These are phyloP conservation scores for Penicillium sp. DNA, from an alignment of 2,329 filamentous ascomycete genomes.

Conservation along the genomic window DNA sequence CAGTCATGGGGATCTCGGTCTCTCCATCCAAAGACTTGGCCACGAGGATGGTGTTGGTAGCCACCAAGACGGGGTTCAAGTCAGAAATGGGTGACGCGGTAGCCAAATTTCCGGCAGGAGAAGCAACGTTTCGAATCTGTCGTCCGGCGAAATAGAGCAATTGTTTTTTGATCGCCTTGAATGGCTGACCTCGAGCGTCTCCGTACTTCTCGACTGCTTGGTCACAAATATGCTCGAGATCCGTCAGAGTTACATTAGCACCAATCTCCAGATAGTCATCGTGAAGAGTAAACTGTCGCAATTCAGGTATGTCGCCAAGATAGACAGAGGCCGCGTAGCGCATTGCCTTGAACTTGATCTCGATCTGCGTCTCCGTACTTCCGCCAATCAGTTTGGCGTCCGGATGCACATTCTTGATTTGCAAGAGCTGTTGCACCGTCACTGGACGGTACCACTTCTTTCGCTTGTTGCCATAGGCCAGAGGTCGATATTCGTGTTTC, in stretches of 20 bases:
- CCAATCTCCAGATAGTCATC: constrained; percentile 87
- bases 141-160: constrained; percentile 91
- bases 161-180: constrained; percentile 89
- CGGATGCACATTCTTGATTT: constrained; percentile 85
- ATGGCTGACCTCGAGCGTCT: constrained; percentile 69
- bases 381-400: constrained; percentile 93
- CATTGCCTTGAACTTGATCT: constrained; percentile 96
- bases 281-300: constrained; percentile 77
- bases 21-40: constrained; percentile 75
- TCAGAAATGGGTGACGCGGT: constrained; percentile 97
- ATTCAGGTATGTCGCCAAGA: constrained; percentile 87
- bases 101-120: constrained; percentile 88
- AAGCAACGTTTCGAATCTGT: constrained; percentile 97
- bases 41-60: constrained; percentile 77
- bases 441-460: constrained; percentile 93
- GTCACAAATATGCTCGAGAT: constrained; percentile 81
- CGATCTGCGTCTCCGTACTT: constrained; percentile 96
- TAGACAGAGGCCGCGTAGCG: constrained; percentile 88
- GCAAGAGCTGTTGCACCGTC: constrained; percentile 80
- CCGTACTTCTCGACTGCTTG: constrained; percentile 82
- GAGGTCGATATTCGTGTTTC: constrained; percentile 77
- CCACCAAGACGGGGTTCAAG: constrained; percentile 90
- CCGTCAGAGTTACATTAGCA: constrained; percentile 88
- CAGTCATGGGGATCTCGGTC: constrained; percentile 83
- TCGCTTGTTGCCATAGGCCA: constrained; percentile 90